Evolutionary conservation across 2,329 filamentous ascomycete species (phyloP).

Genomic region (Sclerotinia borealis): DNA sequence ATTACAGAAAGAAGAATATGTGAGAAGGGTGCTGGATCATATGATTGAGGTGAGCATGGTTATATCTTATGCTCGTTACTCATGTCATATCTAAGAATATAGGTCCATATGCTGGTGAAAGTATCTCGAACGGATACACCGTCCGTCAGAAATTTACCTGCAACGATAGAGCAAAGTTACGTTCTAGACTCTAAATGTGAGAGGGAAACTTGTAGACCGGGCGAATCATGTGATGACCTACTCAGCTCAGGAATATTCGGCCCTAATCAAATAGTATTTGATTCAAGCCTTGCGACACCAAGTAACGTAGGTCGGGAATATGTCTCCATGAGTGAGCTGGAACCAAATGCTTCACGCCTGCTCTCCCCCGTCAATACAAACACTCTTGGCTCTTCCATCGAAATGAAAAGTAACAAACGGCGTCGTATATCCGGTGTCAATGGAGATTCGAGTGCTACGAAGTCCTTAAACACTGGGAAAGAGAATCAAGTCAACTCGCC

Average conservation of each 20-base stretch:
- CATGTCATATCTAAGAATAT: background rate
- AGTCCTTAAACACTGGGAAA: background rate
- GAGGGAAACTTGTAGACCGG: background rate
- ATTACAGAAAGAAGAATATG: constrained; percentile 7
- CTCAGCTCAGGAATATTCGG: background rate
- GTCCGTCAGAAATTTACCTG: constrained; percentile 7
- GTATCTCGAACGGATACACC: background rate
- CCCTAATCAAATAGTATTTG: background rate
- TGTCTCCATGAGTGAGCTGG: constrained; percentile 10
- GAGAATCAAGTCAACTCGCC: background rate
- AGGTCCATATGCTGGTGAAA: background rate
- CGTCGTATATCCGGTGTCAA: background rate
- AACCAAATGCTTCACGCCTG: background rate
- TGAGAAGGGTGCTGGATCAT: constrained; percentile 2
- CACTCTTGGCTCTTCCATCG: background rate
- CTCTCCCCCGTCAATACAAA: background rate
- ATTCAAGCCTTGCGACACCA: background rate
- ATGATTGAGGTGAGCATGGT: constrained; percentile 8
- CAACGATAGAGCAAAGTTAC: constrained; percentile 8
- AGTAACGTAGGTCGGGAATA: background rate
- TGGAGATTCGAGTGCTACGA: background rate
- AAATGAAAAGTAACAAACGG: background rate
- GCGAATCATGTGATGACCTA: constrained; percentile 5
- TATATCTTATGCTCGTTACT: background rate
- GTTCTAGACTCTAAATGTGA: constrained; percentile 1